phyloP scores from a whole-genome alignment of 345 rosid species.

The Bruguiera gymnorhiza region DNA sequence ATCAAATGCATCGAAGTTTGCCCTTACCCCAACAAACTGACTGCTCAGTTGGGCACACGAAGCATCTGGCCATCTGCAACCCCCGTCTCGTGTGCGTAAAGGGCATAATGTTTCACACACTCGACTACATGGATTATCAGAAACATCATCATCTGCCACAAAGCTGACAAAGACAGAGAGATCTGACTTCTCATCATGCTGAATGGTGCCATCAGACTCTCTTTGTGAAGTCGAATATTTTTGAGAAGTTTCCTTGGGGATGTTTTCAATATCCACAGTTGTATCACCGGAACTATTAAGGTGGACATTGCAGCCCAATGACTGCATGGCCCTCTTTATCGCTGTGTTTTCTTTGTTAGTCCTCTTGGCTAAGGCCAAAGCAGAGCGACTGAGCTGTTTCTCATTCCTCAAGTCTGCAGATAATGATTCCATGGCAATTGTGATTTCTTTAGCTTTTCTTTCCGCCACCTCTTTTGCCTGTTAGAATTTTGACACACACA shows the following conservation, averaged over 20 bases:
- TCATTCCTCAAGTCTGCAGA: slow-evolving; percentile 56
- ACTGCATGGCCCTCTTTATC: slow-evolving; percentile 71
- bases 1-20: slow-evolving; percentile 87
- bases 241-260: slow-evolving; percentile 28
- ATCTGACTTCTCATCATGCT: slow-evolving; percentile 46
- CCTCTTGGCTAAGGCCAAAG: slow-evolving; percentile 59
- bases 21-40: slow-evolving; percentile 78
- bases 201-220: slow-evolving; percentile 25
- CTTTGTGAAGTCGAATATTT: slow-evolving; percentile 31
- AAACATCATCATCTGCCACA: slow-evolving; percentile 42
- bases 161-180: slow-evolving; percentile 63
- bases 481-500: slow-evolving; percentile 7
- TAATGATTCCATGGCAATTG: slow-evolving; percentile 47
- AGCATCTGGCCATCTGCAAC: slow-evolving; percentile 89
- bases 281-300: slow-evolving; percentile 60
- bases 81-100: slow-evolving; percentile 59
- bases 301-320: slow-evolving; percentile 83
- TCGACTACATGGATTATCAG: slow-evolving; percentile 33
- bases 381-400: slow-evolving; percentile 56
- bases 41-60: slow-evolving; percentile 78
- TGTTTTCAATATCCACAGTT: slow-evolving; percentile 51
- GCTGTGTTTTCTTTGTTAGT: slow-evolving; percentile 64
- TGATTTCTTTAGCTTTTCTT: slow-evolving; percentile 53
- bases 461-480: slow-evolving; percentile 84
- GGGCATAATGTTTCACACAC: slow-evolving; percentile 73